Base-by-base conservation (phyloP, 208 protist genomes). In the Balamuthia mandrillaris region DNA sequence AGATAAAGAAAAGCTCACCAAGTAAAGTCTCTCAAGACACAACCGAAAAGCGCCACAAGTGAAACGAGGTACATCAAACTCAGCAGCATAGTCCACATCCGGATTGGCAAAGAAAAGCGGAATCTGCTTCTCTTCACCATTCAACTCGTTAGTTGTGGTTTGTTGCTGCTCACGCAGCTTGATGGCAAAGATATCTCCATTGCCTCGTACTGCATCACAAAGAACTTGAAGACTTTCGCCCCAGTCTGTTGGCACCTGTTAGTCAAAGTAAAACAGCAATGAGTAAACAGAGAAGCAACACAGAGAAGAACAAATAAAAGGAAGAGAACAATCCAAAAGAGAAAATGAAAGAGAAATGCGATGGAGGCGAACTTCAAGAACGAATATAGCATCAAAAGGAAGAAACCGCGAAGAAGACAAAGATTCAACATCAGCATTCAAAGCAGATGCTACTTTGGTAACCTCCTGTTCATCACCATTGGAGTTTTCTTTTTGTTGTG, bases 211-310 rank as follows among this genome's bases (percentile, higher is more conserved):
- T 21, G 47, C 5, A 37, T 75, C 65, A 9, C 18, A 14, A 14
- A 14, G n/a, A 27, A 75, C 7, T 37, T 75, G 65, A 27, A 75
- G 29, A 7, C 33, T 37, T 37, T 75, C 65, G 41, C 65, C 65
- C 65, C 65, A 75, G 24, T 75, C 65, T 21, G 12, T n/a, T 14
- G 65, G 65, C 18, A 24, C 65, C 65, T 75, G 65, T 75, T 49
- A 29, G 16, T 24, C 18, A 35, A 68, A 14, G n/a, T n/a, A n/a
- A n/a, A n/a, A n/a, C n/a, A n/a, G n/a, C n/a, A n/a, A n/a, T n/a
- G n/a, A n/a, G n/a, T n/a, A n/a, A n/a, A n/a, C n/a, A n/a, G n/a
- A n/a, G n/a, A n/a, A n/a, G n/a, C n/a, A n/a, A n/a, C n/a, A n/a
- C 18, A 18, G 47, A 54, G 14, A 18, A 54, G 47, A 14, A 54